Conservation (phyloP, 163 green algal genomes). For the Scenedesmus sp. region DNA sequence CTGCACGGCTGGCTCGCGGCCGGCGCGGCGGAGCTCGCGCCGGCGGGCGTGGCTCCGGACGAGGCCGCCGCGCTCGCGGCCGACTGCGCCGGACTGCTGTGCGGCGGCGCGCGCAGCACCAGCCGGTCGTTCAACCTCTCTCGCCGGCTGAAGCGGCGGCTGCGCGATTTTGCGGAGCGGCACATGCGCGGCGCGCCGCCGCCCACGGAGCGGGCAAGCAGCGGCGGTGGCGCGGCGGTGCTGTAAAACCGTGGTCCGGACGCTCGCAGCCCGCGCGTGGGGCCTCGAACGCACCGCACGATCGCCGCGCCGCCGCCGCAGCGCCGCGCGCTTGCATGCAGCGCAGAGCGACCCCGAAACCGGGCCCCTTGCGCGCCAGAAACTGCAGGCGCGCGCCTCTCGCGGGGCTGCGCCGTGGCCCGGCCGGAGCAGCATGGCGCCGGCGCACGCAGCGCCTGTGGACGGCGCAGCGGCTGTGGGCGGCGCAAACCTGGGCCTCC, state of each 20-base stretch:
- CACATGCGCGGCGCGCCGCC: constrained; percentile 13
- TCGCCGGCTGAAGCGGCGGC: constrained; percentile 14
- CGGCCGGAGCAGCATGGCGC: no score
- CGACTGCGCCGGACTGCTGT: constrained; percentile 2
- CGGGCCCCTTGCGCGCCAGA: no score
- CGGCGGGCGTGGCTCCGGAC: background rate
- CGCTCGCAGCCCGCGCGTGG: no score
- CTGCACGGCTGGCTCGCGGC: constrained; percentile 21
- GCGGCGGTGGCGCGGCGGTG: background rate
- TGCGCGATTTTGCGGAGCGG: constrained; percentile 34
- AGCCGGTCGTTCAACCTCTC: constrained; percentile 18
- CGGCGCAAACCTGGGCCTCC: constrained; percentile 18
- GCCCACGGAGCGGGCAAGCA: background rate
- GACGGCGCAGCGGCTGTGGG: no score
- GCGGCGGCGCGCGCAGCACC: background rate
- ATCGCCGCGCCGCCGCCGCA: no score
- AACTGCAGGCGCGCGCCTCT: no score
- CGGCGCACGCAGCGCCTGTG: no score
- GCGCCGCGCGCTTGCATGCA: no score
- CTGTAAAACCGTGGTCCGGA: no score
- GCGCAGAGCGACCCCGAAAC: no score
- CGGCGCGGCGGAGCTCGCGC: background rate
- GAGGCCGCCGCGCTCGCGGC: background rate
- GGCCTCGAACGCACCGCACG: no score
- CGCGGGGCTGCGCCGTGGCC: no score